Evolutionary conservation across 805 yeast genomes (phyloP).

Genomic region (Saccharomyces mikatae): DNA sequence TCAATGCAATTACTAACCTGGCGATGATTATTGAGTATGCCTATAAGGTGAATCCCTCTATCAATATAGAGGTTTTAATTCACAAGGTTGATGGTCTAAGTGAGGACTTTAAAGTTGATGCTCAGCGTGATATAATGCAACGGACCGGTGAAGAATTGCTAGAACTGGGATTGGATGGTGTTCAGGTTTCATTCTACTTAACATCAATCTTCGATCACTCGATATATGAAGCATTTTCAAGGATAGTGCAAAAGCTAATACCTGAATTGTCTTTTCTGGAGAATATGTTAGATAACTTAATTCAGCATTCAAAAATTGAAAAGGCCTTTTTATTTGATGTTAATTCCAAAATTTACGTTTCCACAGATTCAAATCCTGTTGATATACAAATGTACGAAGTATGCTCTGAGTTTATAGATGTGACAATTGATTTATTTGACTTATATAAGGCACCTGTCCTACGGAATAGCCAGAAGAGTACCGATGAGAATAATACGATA

Average conservation of each 20-base stretch:
- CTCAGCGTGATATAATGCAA: conserved; percentile 94
- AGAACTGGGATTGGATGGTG: conserved; percentile 85
- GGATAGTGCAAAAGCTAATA: conserved; percentile 85
- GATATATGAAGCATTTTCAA: conserved; percentile 88
- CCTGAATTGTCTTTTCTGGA: conserved; percentile 85
- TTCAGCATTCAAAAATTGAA: conserved; percentile 83
- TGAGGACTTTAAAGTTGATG: conserved; percentile 89
- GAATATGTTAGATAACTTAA: conserved; percentile 77
- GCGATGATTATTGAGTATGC: conserved; percentile 86
- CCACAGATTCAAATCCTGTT: conserved; percentile 92
- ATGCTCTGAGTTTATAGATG: conserved; percentile 94
- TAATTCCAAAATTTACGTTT: conserved; percentile 86
- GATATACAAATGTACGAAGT: conserved; percentile 94
- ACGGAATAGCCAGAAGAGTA: conserved; percentile 4
- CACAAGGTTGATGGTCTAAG: conserved; percentile 93
- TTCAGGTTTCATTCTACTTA: conserved; percentile 80
- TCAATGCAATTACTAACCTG: conserved; percentile 81
- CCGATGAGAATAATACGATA: not conserved
- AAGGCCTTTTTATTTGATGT: conserved; percentile 90
- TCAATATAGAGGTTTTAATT: conserved; percentile 85
- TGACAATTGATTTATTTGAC: conserved; percentile 79
- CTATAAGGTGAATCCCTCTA: conserved; percentile 69
- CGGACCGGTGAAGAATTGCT: conserved; percentile 86
- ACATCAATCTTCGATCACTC: conserved; percentile 95
- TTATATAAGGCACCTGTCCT: conserved; percentile 38